phyloP scores from a whole-genome alignment of 2,329 filamentous ascomycete species.

The Calonectria pauciramosa region DNA sequence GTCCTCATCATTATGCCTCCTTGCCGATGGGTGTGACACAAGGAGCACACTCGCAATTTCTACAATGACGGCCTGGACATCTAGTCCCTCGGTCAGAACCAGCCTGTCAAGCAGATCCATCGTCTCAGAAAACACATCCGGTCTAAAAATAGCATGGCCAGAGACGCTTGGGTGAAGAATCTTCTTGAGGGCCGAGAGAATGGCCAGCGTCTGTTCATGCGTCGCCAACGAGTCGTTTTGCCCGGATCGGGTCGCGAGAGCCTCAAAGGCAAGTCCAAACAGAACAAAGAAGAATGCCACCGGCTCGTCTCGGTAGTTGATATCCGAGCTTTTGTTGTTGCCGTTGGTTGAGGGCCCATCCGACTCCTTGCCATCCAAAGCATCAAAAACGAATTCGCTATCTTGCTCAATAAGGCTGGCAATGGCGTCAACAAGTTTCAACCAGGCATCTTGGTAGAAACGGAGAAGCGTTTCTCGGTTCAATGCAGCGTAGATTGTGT shows the following conservation, averaged over 20 bases:
- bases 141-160: slow-evolving; percentile 95
- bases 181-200: slow-evolving; percentile 92
- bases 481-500: slow-evolving; percentile 93
- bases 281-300: slow-evolving; percentile 99
- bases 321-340: slow-evolving; percentile 77
- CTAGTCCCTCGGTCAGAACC: slow-evolving; percentile 89
- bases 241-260: slow-evolving; percentile 83
- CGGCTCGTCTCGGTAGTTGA: slow-evolving; percentile 98
- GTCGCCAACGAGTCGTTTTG: slow-evolving; percentile 69
- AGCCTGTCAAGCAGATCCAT: slow-evolving; percentile 96
- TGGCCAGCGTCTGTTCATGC: slow-evolving; percentile 86
- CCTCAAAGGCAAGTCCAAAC: slow-evolving; percentile 96
- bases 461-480: slow-evolving; percentile 93
- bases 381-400: slow-evolving; percentile 97
- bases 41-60: slow-evolving; percentile 93
- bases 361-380: slow-evolving; percentile 85
- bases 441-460: slow-evolving; percentile 98
- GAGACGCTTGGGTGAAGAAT: slow-evolving; percentile 95
- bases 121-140: slow-evolving; percentile 95
- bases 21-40: slow-evolving; percentile 90
- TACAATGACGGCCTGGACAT: slow-evolving; percentile 92
- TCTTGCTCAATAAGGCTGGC: slow-evolving; percentile 97
- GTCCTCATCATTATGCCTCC: slow-evolving; percentile 68
- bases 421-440: slow-evolving; percentile 97
- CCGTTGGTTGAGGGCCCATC: slow-evolving; percentile 63